Evolutionary conservation across 352 stramenopile genomes (phyloP).

Genomic region (Phytophthora ramorum): DNA sequence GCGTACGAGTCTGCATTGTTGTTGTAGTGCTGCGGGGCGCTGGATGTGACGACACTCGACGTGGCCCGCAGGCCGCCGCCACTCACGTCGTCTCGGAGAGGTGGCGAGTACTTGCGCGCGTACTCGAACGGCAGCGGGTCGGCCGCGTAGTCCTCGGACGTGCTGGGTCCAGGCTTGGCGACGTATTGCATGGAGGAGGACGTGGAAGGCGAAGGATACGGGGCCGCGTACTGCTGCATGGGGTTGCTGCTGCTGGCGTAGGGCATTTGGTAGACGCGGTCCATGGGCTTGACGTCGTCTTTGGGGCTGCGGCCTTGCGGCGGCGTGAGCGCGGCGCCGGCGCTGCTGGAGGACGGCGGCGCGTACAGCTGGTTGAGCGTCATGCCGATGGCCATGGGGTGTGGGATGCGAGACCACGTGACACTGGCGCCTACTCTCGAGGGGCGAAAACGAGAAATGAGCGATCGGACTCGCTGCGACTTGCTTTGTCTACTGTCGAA

Average conservation of each 20-base stretch:
- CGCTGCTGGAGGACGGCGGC: constrained; percentile 31
- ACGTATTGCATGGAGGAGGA: constrained; percentile 33
- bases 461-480: background rate
- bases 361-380: constrained; percentile 80
- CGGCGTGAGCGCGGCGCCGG: constrained; percentile 20
- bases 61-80: background rate
- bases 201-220: constrained; percentile 18
- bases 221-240: constrained; percentile 22
- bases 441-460: constrained; percentile 15
- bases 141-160: constrained; percentile 72
- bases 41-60: constrained; percentile 20
- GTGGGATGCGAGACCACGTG: constrained; percentile 28
- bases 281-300: constrained; percentile 20
- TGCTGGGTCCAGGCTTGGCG: constrained; percentile 30
- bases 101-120: constrained; percentile 53
- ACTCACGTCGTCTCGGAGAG: constrained; percentile 21
- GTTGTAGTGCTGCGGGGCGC: constrained; percentile 23
- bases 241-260: constrained; percentile 15
- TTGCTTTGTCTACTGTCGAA: background rate
- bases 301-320: constrained; percentile 39
- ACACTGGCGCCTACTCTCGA: constrained; percentile 19
- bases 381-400: constrained; percentile 67
- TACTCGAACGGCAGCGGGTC: constrained; percentile 87
- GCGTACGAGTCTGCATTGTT: constrained; percentile 39
- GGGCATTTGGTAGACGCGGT: constrained; percentile 43